Evolutionary conservation across 768 basidiomycete species (phyloP).

Genomic region (Hypsizygus marmoreus): DNA sequence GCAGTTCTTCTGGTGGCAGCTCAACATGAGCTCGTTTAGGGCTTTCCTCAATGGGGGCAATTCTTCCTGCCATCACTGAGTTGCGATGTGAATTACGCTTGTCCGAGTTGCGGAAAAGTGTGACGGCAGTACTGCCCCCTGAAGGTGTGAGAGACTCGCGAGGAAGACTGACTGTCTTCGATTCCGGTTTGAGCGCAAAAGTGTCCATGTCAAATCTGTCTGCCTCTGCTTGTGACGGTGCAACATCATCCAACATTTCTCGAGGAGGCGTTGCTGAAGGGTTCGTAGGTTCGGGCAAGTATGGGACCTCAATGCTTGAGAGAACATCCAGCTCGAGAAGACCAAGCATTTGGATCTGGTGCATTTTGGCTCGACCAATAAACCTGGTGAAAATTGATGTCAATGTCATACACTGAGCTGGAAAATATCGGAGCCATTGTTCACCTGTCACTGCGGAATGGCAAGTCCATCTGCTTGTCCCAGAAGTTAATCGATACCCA

Average conservation of each 20-base stretch:
- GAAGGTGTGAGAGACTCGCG: constrained; percentile 46
- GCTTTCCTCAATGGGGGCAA: constrained; percentile 74
- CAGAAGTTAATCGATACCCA: constrained; percentile 83
- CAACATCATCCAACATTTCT: constrained; percentile 34
- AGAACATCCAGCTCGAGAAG: constrained; percentile 89
- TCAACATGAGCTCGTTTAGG: constrained; percentile 52
- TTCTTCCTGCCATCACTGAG: constrained; percentile 46
- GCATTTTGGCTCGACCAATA: constrained; percentile 94
- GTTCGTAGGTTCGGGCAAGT: constrained; percentile 51
- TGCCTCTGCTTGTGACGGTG: constrained; percentile 55
- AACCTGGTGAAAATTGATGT: constrained; percentile 60
- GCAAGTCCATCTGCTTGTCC: constrained; percentile 86
- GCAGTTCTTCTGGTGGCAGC: constrained; percentile 49
- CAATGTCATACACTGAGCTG: too few relatives aligned
- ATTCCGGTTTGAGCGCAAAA: constrained; percentile 54
- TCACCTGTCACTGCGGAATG: constrained; percentile 78
- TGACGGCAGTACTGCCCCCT: constrained; percentile 32
- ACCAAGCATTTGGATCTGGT: constrained; percentile 94
- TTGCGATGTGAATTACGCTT: constrained; percentile 52
- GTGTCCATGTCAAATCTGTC: constrained; percentile 75
- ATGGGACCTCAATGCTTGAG: constrained; percentile 86
- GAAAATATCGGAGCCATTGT: too few relatives aligned
- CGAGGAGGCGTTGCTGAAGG: constrained; percentile 32
- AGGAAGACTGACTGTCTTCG: constrained; percentile 26
- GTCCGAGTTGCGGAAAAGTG: constrained; percentile 39